Conservation (phyloP, 179 eudicot genomes). For the Nepenthes alata region DNA sequence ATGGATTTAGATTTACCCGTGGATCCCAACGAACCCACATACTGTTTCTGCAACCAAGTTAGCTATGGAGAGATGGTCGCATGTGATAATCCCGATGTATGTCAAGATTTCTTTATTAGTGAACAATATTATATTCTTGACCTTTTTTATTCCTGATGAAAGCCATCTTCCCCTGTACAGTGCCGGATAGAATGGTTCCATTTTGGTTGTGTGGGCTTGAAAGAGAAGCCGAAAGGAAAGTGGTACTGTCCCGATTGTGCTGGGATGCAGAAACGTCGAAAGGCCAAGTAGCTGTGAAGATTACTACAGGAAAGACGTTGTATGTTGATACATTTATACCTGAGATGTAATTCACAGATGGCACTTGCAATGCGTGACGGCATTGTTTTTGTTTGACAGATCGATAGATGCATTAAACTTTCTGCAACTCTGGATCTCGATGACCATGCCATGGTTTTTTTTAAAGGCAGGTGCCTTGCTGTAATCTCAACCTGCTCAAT, state of each 20-base stretch:
- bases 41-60: constrained; percentile 93
- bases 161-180: constrained; percentile 26
- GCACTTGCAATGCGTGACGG: too few relatives aligned
- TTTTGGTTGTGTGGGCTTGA: constrained; percentile 83
- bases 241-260: constrained; percentile 81
- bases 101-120: constrained; percentile 5
- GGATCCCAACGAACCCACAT: constrained; percentile 96
- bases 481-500: too few relatives aligned
- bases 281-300: constrained; percentile 24
- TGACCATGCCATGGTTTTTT: too few relatives aligned
- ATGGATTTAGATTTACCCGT: constrained; percentile 94
- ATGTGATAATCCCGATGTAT: constrained; percentile 80
- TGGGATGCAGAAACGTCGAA: constrained; percentile 48
- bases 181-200: constrained; percentile 98
- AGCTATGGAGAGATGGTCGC: constrained; percentile 99
- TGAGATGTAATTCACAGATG: too few relatives aligned
- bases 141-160: constrained; percentile 10
- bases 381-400: too few relatives aligned
- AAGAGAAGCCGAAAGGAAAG: constrained; percentile 84
- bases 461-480: too few relatives aligned
- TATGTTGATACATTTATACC: background rate
- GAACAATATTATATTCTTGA: background rate
- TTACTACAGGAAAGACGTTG: background rate
- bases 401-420: too few relatives aligned
- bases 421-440: too few relatives aligned